Conservation (phyloP, 1,284 basidiomycete genomes). For the Cryptococcus sp. region DNA sequence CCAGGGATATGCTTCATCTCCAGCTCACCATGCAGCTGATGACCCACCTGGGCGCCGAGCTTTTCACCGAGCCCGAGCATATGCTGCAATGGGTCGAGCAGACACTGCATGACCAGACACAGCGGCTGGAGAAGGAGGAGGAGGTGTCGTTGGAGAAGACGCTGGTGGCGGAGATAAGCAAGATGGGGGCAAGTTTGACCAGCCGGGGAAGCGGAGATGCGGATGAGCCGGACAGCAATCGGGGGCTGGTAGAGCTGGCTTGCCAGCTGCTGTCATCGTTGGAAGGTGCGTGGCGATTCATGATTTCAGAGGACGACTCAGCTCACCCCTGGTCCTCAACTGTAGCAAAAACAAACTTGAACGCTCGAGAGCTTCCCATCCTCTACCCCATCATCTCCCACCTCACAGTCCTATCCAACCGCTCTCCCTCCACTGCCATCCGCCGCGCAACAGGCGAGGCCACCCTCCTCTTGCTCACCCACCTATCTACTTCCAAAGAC, state of each 20-base stretch:
- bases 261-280: constrained; percentile 61
- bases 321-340: not conserved
- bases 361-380: constrained; percentile 59
- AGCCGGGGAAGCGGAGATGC: constrained; percentile 28
- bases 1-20: constrained; percentile 60
- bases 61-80: constrained; percentile 68
- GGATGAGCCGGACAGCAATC: constrained; percentile 18
- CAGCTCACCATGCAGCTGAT: constrained; percentile 78
- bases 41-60: constrained; percentile 60
- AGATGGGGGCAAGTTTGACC: constrained; percentile 15
- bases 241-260: constrained; percentile 63
- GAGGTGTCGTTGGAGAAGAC: not conserved
- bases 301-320: not conserved
- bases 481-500: constrained; percentile 3
- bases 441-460: constrained; percentile 66
- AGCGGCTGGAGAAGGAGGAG: constrained; percentile 6
- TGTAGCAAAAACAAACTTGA: constrained; percentile 25
- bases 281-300: constrained; percentile 59
- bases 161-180: constrained; percentile 25
- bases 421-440: constrained; percentile 53
- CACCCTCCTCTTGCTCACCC: constrained; percentile 31
- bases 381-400: constrained; percentile 68
- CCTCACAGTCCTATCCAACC: constrained; percentile 58
- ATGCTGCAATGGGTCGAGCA: constrained; percentile 75
- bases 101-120: constrained; percentile 51